phyloP scores from a whole-genome alignment of 495 filamentous ascomycete genomes.

The Penicillium macrosclerotiorum region DNA sequence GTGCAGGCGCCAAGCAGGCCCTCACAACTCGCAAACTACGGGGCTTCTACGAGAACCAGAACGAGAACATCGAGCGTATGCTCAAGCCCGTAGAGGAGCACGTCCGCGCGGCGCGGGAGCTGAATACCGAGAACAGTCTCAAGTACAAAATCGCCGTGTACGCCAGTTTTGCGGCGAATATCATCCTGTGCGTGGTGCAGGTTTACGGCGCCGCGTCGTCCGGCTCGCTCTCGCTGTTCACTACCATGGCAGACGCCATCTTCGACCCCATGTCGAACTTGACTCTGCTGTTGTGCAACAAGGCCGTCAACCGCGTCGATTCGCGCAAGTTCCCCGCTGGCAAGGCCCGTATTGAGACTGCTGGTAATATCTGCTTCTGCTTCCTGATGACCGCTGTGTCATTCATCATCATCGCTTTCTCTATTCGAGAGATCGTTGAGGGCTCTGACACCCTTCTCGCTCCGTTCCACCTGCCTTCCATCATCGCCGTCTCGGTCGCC shows the following conservation, averaged over 20 bases:
- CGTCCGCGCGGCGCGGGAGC: conserved; percentile 71
- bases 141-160: conserved; percentile 87
- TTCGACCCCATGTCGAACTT: conserved; percentile 94
- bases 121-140: conserved; percentile 75
- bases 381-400: conserved; percentile 95
- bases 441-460: conserved; percentile 45
- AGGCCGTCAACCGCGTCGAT: conserved; percentile 86
- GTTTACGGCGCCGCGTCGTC: conserved; percentile 86
- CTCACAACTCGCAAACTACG: conserved; percentile 61
- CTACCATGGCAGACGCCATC: conserved; percentile 94
- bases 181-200: conserved; percentile 75
- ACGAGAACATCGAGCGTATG: conserved; percentile 87
- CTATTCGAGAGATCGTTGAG: conserved; percentile 61
- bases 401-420: conserved; percentile 85
- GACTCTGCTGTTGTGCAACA: conserved; percentile 81
- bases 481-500: conserved; percentile 83
- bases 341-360: conserved; percentile 92
- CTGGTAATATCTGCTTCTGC: conserved; percentile 95
- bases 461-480: conserved; percentile 76
- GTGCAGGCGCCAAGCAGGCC: conserved; percentile 27
- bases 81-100: conserved; percentile 94
- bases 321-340: conserved; percentile 87
- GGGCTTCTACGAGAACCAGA: conserved; percentile 87
- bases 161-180: conserved; percentile 84
- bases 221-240: conserved; percentile 89